Base-by-base conservation (phyloP, 345 rosid species). In the Eucalyptus marginata region DNA sequence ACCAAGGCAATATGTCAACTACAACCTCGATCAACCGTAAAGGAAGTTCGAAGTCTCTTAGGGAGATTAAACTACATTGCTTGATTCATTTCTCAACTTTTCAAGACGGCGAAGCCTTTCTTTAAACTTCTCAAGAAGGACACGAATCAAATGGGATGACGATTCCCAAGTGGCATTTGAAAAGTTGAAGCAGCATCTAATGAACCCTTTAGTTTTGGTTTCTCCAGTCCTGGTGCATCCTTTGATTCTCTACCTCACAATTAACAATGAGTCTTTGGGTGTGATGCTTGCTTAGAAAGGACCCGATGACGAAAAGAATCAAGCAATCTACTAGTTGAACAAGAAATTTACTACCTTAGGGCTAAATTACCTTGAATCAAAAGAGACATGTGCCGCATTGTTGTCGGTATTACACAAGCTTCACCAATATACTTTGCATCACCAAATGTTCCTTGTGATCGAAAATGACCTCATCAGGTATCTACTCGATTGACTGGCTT, bases 151-250 rank as follows among this genome's bases (percentile, higher is more conserved):
- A 1, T 5, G 29, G 6, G 2, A 56, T 56, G 27, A 56, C 13
- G 2, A 56, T 56, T 56, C 13, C 0, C 62, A 24, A 4, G 13
- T 22, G 29, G 29, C 62, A 56, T 56, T 24, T 56, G 62, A 56
- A 24, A 56, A 56, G 29, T 10, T 56, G 62, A 56, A 24, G 13
- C 6, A 2, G 3, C 24, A 56, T 24, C 62, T 56, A 22, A 56
- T 56, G 62, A 52, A 52, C 4, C 56, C 56, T 52, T 52, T 56
- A 24, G 27, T 22, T 56, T 24, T 24, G 62, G 62, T 56, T 56
- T 10, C 13, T 56, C 27, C 1, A 24, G 0, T 56, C 29, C 1
- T 1, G 0, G 3, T 2, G 1, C 29, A 56, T 56, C 29, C 0
- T 52, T 52, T 3, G 0, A 52, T 0, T 52, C 56, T 52, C 56